Conservation (phyloP, 768 basidiomycete species). For the Suillus occidentalis region DNA sequence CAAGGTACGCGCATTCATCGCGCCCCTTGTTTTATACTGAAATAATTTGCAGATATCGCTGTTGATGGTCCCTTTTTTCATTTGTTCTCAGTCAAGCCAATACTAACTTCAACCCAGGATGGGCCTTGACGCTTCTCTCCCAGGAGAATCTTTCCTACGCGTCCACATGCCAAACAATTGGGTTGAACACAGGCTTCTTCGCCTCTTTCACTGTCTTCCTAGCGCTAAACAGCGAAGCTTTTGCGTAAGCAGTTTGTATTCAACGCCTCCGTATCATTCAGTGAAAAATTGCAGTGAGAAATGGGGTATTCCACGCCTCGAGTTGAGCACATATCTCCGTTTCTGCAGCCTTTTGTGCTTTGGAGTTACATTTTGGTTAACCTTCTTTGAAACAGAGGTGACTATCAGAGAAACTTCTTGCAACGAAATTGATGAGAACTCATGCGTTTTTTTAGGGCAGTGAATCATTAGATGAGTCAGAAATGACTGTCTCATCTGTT, state of each 20-base stretch:
- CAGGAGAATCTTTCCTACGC: slow-evolving; percentile 94
- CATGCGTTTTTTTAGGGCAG: slow-evolving; percentile 55
- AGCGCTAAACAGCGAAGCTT: slow-evolving; percentile 92
- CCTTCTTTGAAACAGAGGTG: slow-evolving; percentile 89
- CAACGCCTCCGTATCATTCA: slow-evolving; percentile 12
- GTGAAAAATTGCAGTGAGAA: slow-evolving; percentile 44
- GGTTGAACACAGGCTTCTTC: slow-evolving; percentile 93
- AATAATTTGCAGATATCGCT: slow-evolving; percentile 72
- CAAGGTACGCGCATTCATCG: slow-evolving; percentile 61
- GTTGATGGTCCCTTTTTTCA: slow-evolving; percentile 75
- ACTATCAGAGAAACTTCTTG: slow-evolving; percentile 15
- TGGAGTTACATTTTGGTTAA: slow-evolving; percentile 83
- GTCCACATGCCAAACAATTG: slow-evolving; percentile 97
- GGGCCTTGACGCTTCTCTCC: slow-evolving; percentile 84
- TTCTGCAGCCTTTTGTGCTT: slow-evolving; percentile 87
- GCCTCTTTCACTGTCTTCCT: slow-evolving; percentile 97
- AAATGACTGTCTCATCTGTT: slow-evolving; percentile 87
- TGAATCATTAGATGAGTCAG: slow-evolving; percentile 67
- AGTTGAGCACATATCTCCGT: slow-evolving; percentile 76
- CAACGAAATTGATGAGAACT: neutral
- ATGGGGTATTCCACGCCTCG: slow-evolving; percentile 75
- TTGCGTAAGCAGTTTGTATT: slow-evolving; percentile 54
- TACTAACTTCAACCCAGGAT: slow-evolving; percentile 49
- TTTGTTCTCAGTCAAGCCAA: slow-evolving; percentile 31
- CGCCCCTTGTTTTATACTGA: slow-evolving; percentile 18